Conservation (phyloP, 805 yeast species). For the Hemisphaericaspora nanyangensis region DNA sequence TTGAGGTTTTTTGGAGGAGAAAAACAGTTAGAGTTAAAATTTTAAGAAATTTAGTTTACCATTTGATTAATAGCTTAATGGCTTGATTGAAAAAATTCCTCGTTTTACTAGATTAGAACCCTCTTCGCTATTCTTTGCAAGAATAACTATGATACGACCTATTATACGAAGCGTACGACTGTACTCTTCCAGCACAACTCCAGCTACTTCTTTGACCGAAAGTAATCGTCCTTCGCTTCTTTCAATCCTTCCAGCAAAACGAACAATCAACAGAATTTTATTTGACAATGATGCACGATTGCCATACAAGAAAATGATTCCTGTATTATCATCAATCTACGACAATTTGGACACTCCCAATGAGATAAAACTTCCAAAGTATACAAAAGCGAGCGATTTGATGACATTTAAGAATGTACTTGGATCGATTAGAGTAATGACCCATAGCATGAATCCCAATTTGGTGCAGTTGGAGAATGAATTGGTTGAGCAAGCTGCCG, state of each 20-base stretch:
- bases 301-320: conserved; percentile 50
- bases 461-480: conserved; percentile 63
- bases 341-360: conserved; percentile 40
- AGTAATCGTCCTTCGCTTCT: conserved; percentile 20
- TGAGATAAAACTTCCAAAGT: conserved; percentile 38
- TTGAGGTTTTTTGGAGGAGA: too few relatives aligned
- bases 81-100: too few relatives aligned
- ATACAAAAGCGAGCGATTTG: conserved; percentile 53
- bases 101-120: too few relatives aligned
- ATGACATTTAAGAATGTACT: conserved; percentile 66
- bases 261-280: conserved; percentile 52
- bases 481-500: conserved; percentile 80
- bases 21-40: too few relatives aligned
- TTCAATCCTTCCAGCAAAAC: conserved; percentile 52
- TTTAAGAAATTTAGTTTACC: too few relatives aligned
- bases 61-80: too few relatives aligned
- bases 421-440: conserved; percentile 54
- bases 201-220: conserved; percentile 3
- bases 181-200: not conserved
- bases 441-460: conserved; percentile 56
- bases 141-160: not conserved
- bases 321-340: conserved; percentile 52
- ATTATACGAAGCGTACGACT: not conserved
- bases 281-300: conserved; percentile 65
- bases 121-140: too few relatives aligned